Conservation (phyloP, 1,139 yeast genomes). For the Zygotorulaspora mrakii region DNA sequence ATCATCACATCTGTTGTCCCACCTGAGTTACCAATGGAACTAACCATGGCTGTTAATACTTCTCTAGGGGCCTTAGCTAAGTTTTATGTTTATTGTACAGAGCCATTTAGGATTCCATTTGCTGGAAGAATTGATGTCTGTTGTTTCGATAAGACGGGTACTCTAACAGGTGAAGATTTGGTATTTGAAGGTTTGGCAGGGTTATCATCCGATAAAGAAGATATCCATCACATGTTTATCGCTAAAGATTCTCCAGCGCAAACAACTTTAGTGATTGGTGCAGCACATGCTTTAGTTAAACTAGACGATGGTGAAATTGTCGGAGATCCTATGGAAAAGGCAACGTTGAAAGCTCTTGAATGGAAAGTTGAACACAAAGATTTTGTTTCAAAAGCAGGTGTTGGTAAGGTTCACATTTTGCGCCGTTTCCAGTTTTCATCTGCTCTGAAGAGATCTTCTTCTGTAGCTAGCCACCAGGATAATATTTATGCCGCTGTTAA, state of each 20-base stretch:
- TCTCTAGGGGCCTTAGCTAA: constrained; percentile 86
- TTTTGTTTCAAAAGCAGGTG: constrained; percentile 45
- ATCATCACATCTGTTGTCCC: constrained; percentile 98
- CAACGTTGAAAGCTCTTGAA: constrained; percentile 80
- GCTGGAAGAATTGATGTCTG: constrained; percentile 98
- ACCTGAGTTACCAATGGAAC: constrained; percentile 98
- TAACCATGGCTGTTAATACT: constrained; percentile 94
- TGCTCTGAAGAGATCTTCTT: constrained; percentile 90
- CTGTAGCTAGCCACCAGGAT: constrained; percentile 64
- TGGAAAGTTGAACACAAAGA: constrained; percentile 84
- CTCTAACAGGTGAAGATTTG: constrained; percentile 94
- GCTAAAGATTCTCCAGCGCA: constrained; percentile 61
- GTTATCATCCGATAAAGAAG: constrained; percentile 44
- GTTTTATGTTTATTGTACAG: constrained; percentile 91
- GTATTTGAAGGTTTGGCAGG: constrained; percentile 97
- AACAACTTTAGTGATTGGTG: constrained; percentile 75
- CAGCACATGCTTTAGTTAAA: constrained; percentile 93
- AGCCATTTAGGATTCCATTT: constrained; percentile 95
- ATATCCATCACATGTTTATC: constrained; percentile 54
- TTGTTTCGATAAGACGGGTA: constrained; percentile 98
- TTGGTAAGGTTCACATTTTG: constrained; percentile 62
- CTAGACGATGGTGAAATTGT: constrained; percentile 95
- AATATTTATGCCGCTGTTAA: constrained; percentile 80
- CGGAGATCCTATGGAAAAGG: constrained; percentile 99
- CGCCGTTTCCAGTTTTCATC: constrained; percentile 98